phyloP scores from a whole-genome alignment of 148 eudicot genomes.

The Silene latifolia region DNA sequence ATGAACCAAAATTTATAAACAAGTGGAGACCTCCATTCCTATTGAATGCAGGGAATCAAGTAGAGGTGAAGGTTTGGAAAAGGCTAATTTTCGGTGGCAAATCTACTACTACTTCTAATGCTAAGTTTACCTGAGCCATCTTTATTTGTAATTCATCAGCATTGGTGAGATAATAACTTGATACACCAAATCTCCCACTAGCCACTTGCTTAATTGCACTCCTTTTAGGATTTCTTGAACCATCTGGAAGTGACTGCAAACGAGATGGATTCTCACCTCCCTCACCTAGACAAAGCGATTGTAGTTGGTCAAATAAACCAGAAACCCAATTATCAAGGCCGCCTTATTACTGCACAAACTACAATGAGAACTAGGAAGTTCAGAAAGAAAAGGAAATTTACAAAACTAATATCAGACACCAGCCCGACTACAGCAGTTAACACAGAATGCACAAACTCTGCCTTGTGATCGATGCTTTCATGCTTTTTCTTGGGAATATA shows the following conservation, averaged over 20 bases:
- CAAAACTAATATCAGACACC: too few relatives aligned
- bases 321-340: background rate
- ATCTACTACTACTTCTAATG: background rate
- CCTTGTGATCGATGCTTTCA: too few relatives aligned
- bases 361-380: background rate
- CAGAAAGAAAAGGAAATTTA: background rate
- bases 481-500: too few relatives aligned
- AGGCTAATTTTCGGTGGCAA: background rate
- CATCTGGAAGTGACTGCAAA: constrained; percentile 80
- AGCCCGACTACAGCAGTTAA: background rate
- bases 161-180: constrained; percentile 95
- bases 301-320: constrained; percentile 7
- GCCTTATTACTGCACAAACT: background rate
- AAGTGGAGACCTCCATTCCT: constrained; percentile 55
- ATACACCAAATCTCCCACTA: constrained; percentile 99
- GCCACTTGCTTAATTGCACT: constrained; percentile 99
- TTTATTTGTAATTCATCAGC: constrained; percentile 98
- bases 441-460: background rate
- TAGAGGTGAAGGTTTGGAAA: constrained; percentile 23
- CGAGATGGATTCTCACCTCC: constrained; percentile 99
- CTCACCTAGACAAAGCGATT: constrained; percentile 58
- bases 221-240: constrained; percentile 85
- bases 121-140: constrained; percentile 91
- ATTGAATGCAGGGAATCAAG: constrained; percentile 33
- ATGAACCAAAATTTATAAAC: constrained; percentile 74